Percentiles rank a stretch among this genome's conserved stretches.
Evolutionary conservation across 208 protist species (phyloP).

Genomic region (Jaenimonas drosophilae): DNA sequence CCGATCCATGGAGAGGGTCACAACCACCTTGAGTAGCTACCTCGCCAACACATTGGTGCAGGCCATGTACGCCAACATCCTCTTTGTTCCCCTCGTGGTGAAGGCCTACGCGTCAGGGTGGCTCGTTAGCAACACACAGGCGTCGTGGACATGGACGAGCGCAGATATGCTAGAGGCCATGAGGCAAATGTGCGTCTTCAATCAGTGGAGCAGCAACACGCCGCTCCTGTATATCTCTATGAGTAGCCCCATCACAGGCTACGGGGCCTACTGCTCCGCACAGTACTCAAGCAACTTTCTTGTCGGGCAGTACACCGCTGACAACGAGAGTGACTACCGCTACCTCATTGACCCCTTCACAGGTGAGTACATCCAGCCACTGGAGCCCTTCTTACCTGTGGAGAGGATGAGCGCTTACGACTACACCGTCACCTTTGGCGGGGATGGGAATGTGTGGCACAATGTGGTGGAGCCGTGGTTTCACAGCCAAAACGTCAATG

Average conservation of each 20-base stretch:
- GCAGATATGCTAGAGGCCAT: constrained; percentile 31
- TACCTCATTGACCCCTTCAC: constrained; percentile 21
- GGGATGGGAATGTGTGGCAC: constrained; percentile 19
- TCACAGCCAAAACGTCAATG: background rate
- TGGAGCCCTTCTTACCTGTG: constrained; percentile 10
- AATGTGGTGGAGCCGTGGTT: constrained; percentile 31
- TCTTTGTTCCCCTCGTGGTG: constrained; percentile 17
- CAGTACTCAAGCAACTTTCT: constrained; percentile 21
- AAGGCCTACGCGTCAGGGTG: constrained; percentile 8
- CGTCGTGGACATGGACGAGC: constrained; percentile 17
- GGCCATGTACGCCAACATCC: constrained; percentile 13
- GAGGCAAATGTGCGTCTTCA: constrained; percentile 25
- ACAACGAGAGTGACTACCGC: constrained; percentile 17
- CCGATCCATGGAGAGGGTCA: constrained; percentile 10
- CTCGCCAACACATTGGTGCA: constrained; percentile 13
- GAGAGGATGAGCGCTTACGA: constrained; percentile 23
- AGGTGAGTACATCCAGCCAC: constrained; percentile 17
- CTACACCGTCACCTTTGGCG: constrained; percentile 28
- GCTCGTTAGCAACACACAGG: constrained; percentile 6
- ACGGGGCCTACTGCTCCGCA: constrained; percentile 44
- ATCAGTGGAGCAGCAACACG: background rate
- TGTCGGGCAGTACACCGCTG: constrained; percentile 22
- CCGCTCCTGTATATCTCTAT: constrained; percentile 34
- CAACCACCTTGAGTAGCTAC: constrained; percentile 8
- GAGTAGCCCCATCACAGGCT: constrained; percentile 38